Base-by-base conservation (phyloP, 768 basidiomycete genomes). In the Cyathus striatus region DNA sequence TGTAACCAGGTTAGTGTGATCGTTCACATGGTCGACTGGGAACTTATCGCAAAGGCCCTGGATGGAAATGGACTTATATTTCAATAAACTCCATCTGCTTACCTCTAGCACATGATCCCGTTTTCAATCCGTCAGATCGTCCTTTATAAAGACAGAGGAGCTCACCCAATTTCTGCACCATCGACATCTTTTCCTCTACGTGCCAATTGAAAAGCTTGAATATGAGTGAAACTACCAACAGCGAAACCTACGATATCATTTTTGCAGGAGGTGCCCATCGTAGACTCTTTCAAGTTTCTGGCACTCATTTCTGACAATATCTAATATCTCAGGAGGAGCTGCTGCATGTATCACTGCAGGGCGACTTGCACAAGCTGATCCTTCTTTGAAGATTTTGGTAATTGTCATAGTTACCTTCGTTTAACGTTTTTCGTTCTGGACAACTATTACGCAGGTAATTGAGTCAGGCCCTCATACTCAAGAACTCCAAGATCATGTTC, bases 281-380 rank as follows among this genome's bases (percentile, higher is more conserved):
- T 17, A 27, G 7, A 17, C 20, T 23, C 25, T 21, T 23, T 45
- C 5, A 9, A 16, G 25, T 16, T 21, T 33, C 6, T 14, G 6
- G 26, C 25, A 18, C 23, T 12, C 10, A 21, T 27, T 20, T 18
- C n/a, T n/a, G n/a, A n/a, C n/a, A n/a, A 39, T 23, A 7, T 4
- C 5, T 36, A 6, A 36, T 30, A 30, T 9, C 10, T 18, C 38
- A 75, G 73, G 75, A 26, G 82, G 82, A 23, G 66, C 78, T 3
- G 46, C 71, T n/a, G 78, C 72, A 4, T 81, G 81, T 49, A 62
- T 85, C 7, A 56, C 70, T 14, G 82, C 78, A 7, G 69, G 74
- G 0, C 71, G 81, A 26, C 68, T 86, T 2, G 65, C 74, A 0
- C 67, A 66, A 0, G 75, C 78, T 0, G 73, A 81, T 32, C 73